Percentiles rank a stretch among this genome's conserved stretches.
phyloP scores from a whole-genome alignment of 352 stramenopile species.

The Globisporangium polare region DNA sequence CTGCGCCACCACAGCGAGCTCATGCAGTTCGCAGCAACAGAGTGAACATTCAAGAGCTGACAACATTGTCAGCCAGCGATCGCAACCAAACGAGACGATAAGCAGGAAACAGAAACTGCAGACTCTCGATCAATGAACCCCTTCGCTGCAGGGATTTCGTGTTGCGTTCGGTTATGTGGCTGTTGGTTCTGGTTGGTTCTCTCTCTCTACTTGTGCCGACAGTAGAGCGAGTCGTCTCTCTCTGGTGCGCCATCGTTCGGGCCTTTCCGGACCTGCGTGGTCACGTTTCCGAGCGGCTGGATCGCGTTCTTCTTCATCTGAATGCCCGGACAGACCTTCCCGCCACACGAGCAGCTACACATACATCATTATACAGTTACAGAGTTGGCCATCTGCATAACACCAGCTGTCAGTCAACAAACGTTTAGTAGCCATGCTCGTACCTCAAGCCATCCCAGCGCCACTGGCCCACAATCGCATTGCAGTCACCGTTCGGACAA shows the following conservation, averaged over 20 bases:
- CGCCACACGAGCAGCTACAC: constrained; percentile 40
- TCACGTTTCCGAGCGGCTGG: constrained; percentile 46
- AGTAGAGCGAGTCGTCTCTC: neutral
- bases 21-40: constrained; percentile 21
- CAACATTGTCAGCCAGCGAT: neutral
- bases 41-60: neutral
- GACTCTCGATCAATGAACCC: neutral
- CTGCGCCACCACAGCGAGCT: constrained; percentile 37
- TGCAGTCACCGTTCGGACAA: constrained; percentile 40
- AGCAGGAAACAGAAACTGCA: too few relatives aligned
- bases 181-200: neutral
- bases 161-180: too few relatives aligned
- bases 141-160: neutral
- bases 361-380: neutral
- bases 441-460: constrained; percentile 46
- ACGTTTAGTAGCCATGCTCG: constrained; percentile 1
- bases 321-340: constrained; percentile 35
- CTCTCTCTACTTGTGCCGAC: constrained; percentile 8
- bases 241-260: neutral
- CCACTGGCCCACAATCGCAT: constrained; percentile 41
- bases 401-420: neutral
- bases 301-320: constrained; percentile 45
- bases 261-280: constrained; percentile 15
- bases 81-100: neutral
- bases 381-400: constrained; percentile 3